phyloP scores from a whole-genome alignment of 2,329 filamentous ascomycete species.

The Colletotrichum liriopes region DNA sequence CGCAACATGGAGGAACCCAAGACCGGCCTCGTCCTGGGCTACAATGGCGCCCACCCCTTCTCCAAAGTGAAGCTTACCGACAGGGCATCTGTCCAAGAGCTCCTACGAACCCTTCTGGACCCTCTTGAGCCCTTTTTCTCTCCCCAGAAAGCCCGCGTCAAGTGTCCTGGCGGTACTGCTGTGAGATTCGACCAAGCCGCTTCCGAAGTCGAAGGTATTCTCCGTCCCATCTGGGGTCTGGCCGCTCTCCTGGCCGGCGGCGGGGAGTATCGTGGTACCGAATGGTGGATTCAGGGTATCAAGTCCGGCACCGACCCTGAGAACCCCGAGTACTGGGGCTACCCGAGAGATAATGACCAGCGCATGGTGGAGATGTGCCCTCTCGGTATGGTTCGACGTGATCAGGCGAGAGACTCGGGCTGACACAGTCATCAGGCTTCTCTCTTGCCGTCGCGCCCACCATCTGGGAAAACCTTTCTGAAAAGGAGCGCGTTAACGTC shows the following conservation, averaged over 20 bases:
- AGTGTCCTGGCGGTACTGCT: conserved; percentile 78
- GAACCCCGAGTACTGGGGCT: conserved; percentile 82
- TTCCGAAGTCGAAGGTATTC: conserved; percentile 83
- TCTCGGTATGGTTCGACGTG: conserved; percentile 63
- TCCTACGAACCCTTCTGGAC: conserved; percentile 76
- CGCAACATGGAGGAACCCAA: conserved; percentile 37
- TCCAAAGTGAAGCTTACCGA: conserved; percentile 65
- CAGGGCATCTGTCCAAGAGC: conserved; percentile 71
- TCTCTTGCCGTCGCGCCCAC: conserved; percentile 78
- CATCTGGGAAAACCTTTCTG: conserved; percentile 77
- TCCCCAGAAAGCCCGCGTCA: conserved; percentile 74
- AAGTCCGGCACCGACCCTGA: conserved; percentile 80
- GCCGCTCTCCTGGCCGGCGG: conserved; percentile 79
- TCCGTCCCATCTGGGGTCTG: conserved; percentile 82
- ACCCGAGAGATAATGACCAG: conserved; percentile 83
- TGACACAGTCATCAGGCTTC: conserved; percentile 63
- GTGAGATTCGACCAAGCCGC: conserved; percentile 85
- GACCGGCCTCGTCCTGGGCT: conserved; percentile 61
- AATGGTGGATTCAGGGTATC: conserved; percentile 80
- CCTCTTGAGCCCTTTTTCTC: conserved; percentile 82
- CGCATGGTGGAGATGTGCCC: conserved; percentile 90
- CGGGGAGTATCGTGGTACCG: conserved; percentile 74
- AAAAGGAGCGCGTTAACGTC: conserved; percentile 75
- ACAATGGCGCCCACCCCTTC: conserved; percentile 70
- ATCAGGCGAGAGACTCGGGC: not conserved